A percentile compares a stretch with the other conserved stretches of the same genome.
Conservation (phyloP, 768 basidiomycete species). For the Ramaria rubella region DNA sequence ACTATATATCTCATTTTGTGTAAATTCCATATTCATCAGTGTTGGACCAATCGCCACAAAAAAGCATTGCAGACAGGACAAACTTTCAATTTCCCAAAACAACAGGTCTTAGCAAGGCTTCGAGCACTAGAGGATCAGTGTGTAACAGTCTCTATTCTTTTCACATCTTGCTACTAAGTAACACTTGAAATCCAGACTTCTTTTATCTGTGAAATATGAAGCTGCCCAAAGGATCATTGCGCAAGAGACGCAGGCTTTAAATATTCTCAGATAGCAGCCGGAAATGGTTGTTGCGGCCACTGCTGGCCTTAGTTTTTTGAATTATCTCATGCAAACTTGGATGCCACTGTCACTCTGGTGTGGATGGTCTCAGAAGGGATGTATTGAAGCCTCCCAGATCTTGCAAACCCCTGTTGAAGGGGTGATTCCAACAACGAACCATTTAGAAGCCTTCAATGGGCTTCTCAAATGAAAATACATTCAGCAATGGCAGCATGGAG, state of each 20-base stretch:
- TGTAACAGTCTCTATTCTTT: too few species aligned
- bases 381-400: constrained; percentile 9
- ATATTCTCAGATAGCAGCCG: constrained; percentile 12
- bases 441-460: constrained; percentile 34
- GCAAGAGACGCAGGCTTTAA: not conserved
- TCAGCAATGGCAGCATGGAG: constrained; percentile 20
- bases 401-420: constrained; percentile 20
- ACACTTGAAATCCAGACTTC: too few species aligned
- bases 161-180: too few species aligned
- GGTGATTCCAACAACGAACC: constrained; percentile 31
- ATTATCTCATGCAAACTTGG: not conserved
- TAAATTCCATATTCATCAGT: too few species aligned
- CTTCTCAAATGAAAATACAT: constrained; percentile 29
- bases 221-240: constrained; percentile 19
- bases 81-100: too few species aligned
- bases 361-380: not conserved
- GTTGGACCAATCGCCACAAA: too few species aligned
- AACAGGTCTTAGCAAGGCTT: too few species aligned
- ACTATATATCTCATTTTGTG: too few species aligned
- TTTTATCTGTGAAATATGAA: constrained; percentile 20
- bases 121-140: too few species aligned
- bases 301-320: not conserved
- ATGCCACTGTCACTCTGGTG: not conserved
- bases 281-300: constrained; percentile 18
- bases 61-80: too few species aligned